Evolutionary conservation across 306 rosid species (phyloP).

Genomic region (Canavalia ensiformis): DNA sequence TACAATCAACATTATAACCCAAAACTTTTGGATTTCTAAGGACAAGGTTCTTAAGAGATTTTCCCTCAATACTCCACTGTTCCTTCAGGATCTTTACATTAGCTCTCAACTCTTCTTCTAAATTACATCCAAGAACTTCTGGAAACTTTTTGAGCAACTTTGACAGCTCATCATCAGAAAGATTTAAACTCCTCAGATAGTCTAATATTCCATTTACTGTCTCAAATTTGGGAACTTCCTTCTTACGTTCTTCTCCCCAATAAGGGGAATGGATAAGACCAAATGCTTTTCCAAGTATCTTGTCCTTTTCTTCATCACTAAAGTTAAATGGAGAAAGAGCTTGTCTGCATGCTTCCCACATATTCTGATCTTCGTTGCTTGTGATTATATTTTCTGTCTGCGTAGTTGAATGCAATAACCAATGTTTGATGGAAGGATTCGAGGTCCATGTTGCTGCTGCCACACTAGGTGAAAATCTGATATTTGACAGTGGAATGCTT

Average conservation of each 20-base stretch:
- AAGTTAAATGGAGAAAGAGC: slow-evolving; percentile 69
- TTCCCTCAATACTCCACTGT: slow-evolving; percentile 83
- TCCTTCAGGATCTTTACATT: slow-evolving; percentile 76
- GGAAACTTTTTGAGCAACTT: slow-evolving; percentile 92
- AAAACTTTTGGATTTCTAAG: slow-evolving; percentile 87
- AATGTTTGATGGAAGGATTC: slow-evolving; percentile 53
- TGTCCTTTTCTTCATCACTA: slow-evolving; percentile 78
- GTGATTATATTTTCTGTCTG: slow-evolving; percentile 60
- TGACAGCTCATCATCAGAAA: slow-evolving; percentile 77
- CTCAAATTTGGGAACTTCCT: slow-evolving; percentile 67
- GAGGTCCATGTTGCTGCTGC: slow-evolving; percentile 52
- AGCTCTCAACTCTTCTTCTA: slow-evolving; percentile 75
- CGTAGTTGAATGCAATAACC: slow-evolving; percentile 66
- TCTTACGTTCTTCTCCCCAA: slow-evolving; percentile 89
- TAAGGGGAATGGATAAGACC: slow-evolving; percentile 87
- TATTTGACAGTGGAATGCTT: slow-evolving; percentile 44
- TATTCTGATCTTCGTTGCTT: slow-evolving; percentile 66
- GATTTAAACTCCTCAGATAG: slow-evolving; percentile 75
- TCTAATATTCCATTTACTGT: slow-evolving; percentile 64
- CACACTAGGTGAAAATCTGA: slow-evolving; percentile 42
- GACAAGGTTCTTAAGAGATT: slow-evolving; percentile 77
- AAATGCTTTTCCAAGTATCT: slow-evolving; percentile 91
- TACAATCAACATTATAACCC: slow-evolving; percentile 91
- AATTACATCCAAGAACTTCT: slow-evolving; percentile 89
- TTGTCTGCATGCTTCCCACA: slow-evolving; percentile 75